phyloP scores from a whole-genome alignment of 805 yeast species.

The Ogataea corticis region DNA sequence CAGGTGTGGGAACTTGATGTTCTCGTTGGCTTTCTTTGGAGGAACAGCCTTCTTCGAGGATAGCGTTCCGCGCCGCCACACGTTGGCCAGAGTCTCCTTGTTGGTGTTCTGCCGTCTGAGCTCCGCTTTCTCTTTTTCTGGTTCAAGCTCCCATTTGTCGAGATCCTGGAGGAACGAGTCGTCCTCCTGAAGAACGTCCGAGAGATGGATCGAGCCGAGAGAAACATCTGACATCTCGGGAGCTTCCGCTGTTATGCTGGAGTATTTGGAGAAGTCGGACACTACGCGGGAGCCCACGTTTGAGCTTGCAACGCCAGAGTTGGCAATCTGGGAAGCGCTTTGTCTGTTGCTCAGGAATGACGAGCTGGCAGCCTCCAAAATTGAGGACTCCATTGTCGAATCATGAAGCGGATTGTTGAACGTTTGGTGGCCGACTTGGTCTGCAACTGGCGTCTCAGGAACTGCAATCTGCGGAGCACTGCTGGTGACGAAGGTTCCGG shows the following conservation, averaged over 20 bases:
- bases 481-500: slow-evolving; percentile 4
- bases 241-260: no score
- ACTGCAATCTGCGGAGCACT: neutral
- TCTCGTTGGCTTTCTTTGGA: slow-evolving; percentile 14
- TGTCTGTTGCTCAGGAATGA: neutral
- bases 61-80: slow-evolving; percentile 34
- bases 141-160: slow-evolving; percentile 35
- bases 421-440: slow-evolving; percentile 11
- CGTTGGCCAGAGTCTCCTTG: slow-evolving; percentile 22
- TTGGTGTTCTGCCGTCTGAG: slow-evolving; percentile 10
- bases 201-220: slow-evolving; percentile 18
- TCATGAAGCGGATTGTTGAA: slow-evolving; percentile 26
- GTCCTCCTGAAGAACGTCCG: slow-evolving; percentile 36
- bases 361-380: slow-evolving; percentile 1
- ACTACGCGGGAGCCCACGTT: neutral
- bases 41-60: slow-evolving; percentile 18
- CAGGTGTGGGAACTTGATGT: slow-evolving; percentile 20
- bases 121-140: slow-evolving; percentile 7
- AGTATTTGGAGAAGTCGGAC: no score
- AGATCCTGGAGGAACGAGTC: slow-evolving; percentile 45
- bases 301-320: no score
- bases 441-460: neutral
- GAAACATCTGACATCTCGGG: neutral
- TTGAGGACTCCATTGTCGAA: slow-evolving; percentile 17
- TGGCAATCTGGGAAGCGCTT: no score